Base-by-base conservation (phyloP, 2,329 filamentous ascomycete species). In the Botrytis squamosa region DNA sequence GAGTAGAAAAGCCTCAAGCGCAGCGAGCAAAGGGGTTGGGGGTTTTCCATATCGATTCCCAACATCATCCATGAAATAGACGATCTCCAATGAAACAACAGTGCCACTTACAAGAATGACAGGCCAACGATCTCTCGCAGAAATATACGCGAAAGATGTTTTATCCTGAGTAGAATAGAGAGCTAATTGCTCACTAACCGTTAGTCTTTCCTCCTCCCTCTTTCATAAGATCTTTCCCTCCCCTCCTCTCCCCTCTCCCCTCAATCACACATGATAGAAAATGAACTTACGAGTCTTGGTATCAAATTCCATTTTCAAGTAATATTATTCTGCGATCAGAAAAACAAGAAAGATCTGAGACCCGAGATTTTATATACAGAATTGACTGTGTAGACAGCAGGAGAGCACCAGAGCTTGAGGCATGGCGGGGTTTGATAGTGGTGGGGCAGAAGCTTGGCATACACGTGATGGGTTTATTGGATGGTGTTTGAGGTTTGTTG, bases 101-200 rank as follows among this genome's bases (percentile, higher is more conserved):
- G 9, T 36, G 25, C 1, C 49, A 36, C 73, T 82, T 79, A 97
- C 94, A 79, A 99, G 85, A 81, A 99, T 99, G 73, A 97, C 87
- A 25, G 96, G 96, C 96, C 95, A 99, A 82, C 96, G 88, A 77
- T 94, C 91, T 80, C 92, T 88, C 49, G 93, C 95, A 14, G 96
- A 97, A 75, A 91, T 86, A 83, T 91, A 94, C 70, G 93, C 96
- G 82, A 98, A 98, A 66, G 94, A 98, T 60, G 87, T 92, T 80
- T 89, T 89, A 85, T 98, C 95, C 79, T 88, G 90, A 55, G 94
- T 98, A 78, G 86, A 87, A 82, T 92, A 97, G 75, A 89, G 90
- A 65, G 91, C 93, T 97, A 63, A 40, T 63, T 38, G 38, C 25
- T 40, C 59, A 63, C 36, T n/a, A 63, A 63, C 10, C 22, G 6